Percentiles rank a stretch among this genome's conserved stretches.
Evolutionary conservation across 371 early-diverging fungal species (phyloP).

Genomic region (Mortierella sp.): DNA sequence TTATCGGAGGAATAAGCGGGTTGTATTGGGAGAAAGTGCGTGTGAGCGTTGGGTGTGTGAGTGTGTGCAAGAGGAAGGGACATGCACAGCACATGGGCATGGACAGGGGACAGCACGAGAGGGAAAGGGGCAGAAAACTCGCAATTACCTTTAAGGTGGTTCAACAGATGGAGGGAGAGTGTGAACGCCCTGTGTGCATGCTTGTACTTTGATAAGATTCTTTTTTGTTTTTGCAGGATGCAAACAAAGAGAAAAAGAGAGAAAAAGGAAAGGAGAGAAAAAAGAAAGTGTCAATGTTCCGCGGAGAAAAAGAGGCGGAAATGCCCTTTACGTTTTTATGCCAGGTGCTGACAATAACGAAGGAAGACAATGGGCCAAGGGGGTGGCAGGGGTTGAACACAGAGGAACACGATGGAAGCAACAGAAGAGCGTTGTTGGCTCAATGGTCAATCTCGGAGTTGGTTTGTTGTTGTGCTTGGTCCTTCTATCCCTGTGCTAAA

Average conservation of each 20-base stretch:
- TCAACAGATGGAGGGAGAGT: no score
- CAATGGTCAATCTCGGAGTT: constrained; percentile 1
- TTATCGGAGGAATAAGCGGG: no score
- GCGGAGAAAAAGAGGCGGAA: constrained; percentile 1
- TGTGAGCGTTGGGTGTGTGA: no score
- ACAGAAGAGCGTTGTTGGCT: no score
- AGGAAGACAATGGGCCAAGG: not conserved
- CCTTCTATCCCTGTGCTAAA: not conserved
- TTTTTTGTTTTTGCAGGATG: not conserved
- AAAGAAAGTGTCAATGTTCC: not conserved
- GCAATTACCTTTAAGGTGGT: not conserved
- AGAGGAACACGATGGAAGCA: not conserved
- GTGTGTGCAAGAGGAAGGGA: not conserved
- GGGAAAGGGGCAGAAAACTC: not conserved
- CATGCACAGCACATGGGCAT: not conserved
- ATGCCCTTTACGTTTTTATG: not conserved
- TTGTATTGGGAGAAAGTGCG: no score
- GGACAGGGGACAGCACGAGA: not conserved
- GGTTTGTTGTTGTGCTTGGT: not conserved
- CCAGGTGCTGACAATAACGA: not conserved
- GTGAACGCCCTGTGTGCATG: no score
- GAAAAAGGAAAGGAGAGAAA: not conserved
- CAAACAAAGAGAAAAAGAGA: not conserved
- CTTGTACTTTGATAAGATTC: not conserved
- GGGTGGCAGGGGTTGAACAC: not conserved